Base-by-base conservation (phyloP, 352 stramenopile species). In the Globisporangium carolinianum region DNA sequence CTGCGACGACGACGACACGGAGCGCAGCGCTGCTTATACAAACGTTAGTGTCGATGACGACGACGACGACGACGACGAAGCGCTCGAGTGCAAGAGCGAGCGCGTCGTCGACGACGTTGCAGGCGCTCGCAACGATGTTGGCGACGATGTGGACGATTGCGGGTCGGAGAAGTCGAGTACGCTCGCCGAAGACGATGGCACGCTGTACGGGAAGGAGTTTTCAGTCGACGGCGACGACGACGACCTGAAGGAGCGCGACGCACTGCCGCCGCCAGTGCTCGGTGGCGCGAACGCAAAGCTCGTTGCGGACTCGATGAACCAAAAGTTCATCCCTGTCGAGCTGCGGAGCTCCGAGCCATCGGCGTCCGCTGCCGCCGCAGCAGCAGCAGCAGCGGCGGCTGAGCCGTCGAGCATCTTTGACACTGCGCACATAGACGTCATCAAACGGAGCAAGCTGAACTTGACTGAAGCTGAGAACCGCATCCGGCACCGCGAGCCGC, bases 141-240 rank as follows among this genome's bases (percentile, higher is more conserved):
- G 1, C 39, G 39, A 43, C 39, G 39, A 43, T 12, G 11, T 43
- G 7, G 39, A 43, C 11, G 24, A 32, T 32, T 14, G 7, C 7
- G 7, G 39, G 3, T 82, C 77, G 1, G 72, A 89, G 15, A 74
- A 79, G 51, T 94, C 84, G n/a, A 88, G 71, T 48, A 72, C 66
- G 0, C 65, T 91, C 14, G 77, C 80, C 0, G 80, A 92, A 46
- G 84, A 94, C 49, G 84, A 94, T 56, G 84, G 84, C 3, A 94
- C 84, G 32, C 54, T 91, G 56, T 94, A 90, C 46, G 84, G 84
- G 4, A 89, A 89, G 53, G 82, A 90, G 67, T 92, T 92, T 65
- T 64, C 69, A 11, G 62, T 76, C 5, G 68, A 69, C 17, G 66
- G 72, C 11, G 45, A 49, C 17, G 67, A 73, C 12, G 75, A 73